A percentile compares a stretch with the other conserved stretches of the same genome.
These are phyloP conservation scores for Rhizoctonia solani DNA, from an alignment of 1,284 basidiomycete species.

Conservation along the genomic window DNA sequence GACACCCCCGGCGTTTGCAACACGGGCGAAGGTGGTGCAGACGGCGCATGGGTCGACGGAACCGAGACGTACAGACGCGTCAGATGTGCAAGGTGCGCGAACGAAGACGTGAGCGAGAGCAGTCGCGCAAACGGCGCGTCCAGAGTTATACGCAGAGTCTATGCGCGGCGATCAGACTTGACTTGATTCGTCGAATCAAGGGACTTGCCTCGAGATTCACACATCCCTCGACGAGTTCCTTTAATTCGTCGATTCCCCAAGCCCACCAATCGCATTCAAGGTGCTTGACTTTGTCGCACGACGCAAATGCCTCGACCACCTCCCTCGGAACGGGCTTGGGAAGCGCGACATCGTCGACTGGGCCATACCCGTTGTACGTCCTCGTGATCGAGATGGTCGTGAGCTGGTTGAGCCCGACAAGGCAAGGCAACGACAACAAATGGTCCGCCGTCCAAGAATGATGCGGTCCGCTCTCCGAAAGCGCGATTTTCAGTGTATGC, in stretches of 20 bases:
- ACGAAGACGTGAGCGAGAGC: constrained; percentile 45
- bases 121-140: constrained; percentile 48
- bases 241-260: constrained; percentile 46
- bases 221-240: constrained; percentile 46
- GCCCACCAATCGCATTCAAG: constrained; percentile 50
- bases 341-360: constrained; percentile 44
- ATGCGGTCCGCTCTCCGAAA: constrained; percentile 46
- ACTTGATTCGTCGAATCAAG: constrained; percentile 9
- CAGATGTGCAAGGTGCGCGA: constrained; percentile 45
- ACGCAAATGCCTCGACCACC: constrained; percentile 42
- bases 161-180: not conserved
- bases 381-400: constrained; percentile 44
- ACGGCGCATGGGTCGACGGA: constrained; percentile 44
- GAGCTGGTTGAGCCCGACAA: constrained; percentile 43
- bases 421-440: constrained; percentile 45
- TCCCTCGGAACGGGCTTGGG: constrained; percentile 45
- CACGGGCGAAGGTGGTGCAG: constrained; percentile 42
- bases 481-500: constrained; percentile 43
- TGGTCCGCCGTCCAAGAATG: constrained; percentile 52
- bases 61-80: constrained; percentile 45
- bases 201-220: constrained; percentile 44
- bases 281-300: constrained; percentile 20
- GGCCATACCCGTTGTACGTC: constrained; percentile 2
- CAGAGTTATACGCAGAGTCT: constrained; percentile 46
- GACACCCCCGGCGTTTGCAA: constrained; percentile 39